Evolutionary conservation across 495 filamentous ascomycete species (phyloP).

Genomic region (Hypoxylon fuscum): DNA sequence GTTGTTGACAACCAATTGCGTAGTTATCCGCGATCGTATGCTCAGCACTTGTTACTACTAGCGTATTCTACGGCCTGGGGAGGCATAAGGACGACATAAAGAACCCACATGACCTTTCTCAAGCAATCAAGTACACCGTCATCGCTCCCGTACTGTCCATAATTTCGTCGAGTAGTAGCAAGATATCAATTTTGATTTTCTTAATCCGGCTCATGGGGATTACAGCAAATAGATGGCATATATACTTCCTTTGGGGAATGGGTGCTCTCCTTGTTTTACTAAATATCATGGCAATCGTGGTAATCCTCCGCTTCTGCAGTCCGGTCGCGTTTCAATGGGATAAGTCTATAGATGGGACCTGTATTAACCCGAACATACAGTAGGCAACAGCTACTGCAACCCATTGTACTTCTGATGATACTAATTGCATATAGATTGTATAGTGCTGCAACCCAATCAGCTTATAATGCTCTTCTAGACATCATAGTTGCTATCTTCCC

Average conservation of each 20-base stretch:
- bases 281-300: slow-evolving; percentile 18
- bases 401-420: not conserved
- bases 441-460: slow-evolving; percentile 15
- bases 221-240: slow-evolving; percentile 17
- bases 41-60: slow-evolving; percentile 17
- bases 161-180: slow-evolving; percentile 18
- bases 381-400: not conserved
- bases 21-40: slow-evolving; percentile 20
- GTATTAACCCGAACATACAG: slow-evolving; percentile 9
- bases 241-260: slow-evolving; percentile 20
- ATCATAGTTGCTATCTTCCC: slow-evolving; percentile 49
- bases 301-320: slow-evolving; percentile 24
- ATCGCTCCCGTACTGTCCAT: slow-evolving; percentile 15
- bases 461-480: slow-evolving; percentile 45
- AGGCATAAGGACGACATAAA: slow-evolving; percentile 5
- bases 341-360: not conserved
- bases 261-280: slow-evolving; percentile 4
- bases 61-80: slow-evolving; percentile 14
- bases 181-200: slow-evolving; percentile 27
- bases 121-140: slow-evolving; percentile 27
- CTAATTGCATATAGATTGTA: slow-evolving; percentile 14
- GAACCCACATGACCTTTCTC: not conserved
- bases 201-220: slow-evolving; percentile 24
- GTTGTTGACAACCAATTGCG: not conserved
- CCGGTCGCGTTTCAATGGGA: slow-evolving; percentile 25